Base-by-base conservation (phyloP, 805 yeast genomes). In the Spathaspora arborariae region DNA sequence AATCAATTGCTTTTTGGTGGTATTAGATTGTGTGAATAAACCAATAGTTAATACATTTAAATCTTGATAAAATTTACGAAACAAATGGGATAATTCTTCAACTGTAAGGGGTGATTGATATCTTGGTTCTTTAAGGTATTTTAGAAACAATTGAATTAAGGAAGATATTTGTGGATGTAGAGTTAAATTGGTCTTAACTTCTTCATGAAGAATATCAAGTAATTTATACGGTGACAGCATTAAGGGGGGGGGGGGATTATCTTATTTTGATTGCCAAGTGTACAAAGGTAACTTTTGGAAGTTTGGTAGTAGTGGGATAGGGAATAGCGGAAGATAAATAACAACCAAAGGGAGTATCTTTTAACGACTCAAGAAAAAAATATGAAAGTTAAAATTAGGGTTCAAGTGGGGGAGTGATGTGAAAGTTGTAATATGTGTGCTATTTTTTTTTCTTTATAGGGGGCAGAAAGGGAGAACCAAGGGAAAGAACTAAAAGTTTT, bases 51-150 rank as follows among this genome's bases (percentile, higher is more conserved):
- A 54, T 13, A 68, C 58, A 53, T 68, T 63, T 48, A 72, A 58
- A 46, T 72, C 75, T n/a, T 58, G 58, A 55, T 67, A 68, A 51
- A 70, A 72, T 16, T 55, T 54, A 33, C 57, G 56, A 51, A 72
- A 72, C 38, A 72, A 55, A 18, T 47, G 38, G 10, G 69, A 59
- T 33, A 72, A 56, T 51, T 72, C 75, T 18, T 48, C 42, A 19
- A 70, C 55, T 9, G 71, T 59, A 20, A 72, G 56, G 5, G 76
- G 76, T 35, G 67, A 56, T 54, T 66, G 75, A 49, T 64, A 72
- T 20, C 76, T 60, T 9, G 76, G 76, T 49, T 71, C 76, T 50
- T 67, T 67, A 45, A 72, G 58, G 46, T 70, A 70, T 46, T 58
- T 60, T 26, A 66, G 51, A 41, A 67, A 67, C 9, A 56, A 57